phyloP scores from a whole-genome alignment of 306 rosid genomes.

The Albizia julibrissin region DNA sequence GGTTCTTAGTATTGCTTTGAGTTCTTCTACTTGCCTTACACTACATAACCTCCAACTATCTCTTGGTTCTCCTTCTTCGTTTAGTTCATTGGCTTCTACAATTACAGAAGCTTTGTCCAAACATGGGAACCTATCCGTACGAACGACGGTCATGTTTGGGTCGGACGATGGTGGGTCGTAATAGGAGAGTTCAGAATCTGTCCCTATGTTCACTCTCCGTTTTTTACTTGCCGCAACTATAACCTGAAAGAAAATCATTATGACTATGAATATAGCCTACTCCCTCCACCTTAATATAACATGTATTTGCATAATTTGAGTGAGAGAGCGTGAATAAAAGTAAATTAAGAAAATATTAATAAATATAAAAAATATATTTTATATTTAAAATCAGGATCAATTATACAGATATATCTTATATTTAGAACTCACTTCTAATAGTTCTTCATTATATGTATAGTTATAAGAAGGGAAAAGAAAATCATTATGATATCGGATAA shows the following conservation, averaged over 20 bases:
- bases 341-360: too few species aligned
- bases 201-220: not conserved
- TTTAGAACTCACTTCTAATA: too few species aligned
- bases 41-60: slow-evolving; percentile 54
- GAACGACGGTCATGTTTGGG: not conserved
- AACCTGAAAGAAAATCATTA: not conserved
- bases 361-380: too few species aligned
- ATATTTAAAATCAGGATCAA: too few species aligned
- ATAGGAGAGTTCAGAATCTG: slow-evolving; percentile 29
- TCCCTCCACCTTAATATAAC: too few species aligned
- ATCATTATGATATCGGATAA: too few species aligned
- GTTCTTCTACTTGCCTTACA: slow-evolving; percentile 58
- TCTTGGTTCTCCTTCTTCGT: slow-evolving; percentile 34
- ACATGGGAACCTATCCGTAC: slow-evolving; percentile 41
- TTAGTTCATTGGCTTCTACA: slow-evolving; percentile 40
- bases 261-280: not conserved
- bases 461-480: too few species aligned
- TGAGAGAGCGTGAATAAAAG: too few species aligned
- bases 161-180: slow-evolving; percentile 38
- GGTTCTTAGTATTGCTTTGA: slow-evolving; percentile 45
- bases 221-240: slow-evolving; percentile 41
- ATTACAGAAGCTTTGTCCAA: slow-evolving; percentile 59
- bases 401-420: too few species aligned
- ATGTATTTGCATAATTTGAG: too few species aligned
- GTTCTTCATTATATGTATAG: too few species aligned